Percentiles rank a stretch among this genome's conserved stretches.
Conservation (phyloP, 495 filamentous ascomycete genomes). For the Patellaria atrata region DNA sequence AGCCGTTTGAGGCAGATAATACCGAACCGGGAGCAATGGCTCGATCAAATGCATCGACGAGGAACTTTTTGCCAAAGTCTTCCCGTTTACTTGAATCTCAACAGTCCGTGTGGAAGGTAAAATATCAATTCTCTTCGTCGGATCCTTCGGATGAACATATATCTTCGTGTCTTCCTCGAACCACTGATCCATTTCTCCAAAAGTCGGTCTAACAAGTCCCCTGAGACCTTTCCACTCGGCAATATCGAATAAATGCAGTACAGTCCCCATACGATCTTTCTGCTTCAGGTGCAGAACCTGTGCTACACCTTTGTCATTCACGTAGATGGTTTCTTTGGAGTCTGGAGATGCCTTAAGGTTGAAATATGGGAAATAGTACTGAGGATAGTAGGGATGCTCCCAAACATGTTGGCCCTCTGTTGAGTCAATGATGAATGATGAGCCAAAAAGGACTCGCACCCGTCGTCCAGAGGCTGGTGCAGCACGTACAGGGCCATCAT, state of each 20-base stretch:
- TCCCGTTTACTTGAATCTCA: conserved; percentile 33
- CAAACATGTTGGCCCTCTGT: conserved; percentile 28
- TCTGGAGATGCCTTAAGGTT: too few species aligned
- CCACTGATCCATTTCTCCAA: conserved; percentile 33
- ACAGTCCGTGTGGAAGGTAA: conserved; percentile 35
- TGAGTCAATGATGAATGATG: conserved; percentile 28
- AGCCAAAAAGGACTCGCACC: conserved; percentile 27
- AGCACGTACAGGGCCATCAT: too few species aligned
- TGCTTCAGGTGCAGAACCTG: too few species aligned
- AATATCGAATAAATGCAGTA: too few species aligned
- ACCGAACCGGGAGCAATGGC: conserved; percentile 36
- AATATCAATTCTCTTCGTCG: conserved; percentile 43
- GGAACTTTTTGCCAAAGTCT: conserved; percentile 30
- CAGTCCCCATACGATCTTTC: too few species aligned
- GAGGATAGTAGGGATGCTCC: conserved; percentile 29
- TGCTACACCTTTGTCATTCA: too few species aligned
- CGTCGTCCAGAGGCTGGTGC: too few species aligned
- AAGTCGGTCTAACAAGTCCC: conserved; percentile 14
- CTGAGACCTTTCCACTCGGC: conserved; percentile 7
- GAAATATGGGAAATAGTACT: too few species aligned
- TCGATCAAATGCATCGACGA: conserved; percentile 34
- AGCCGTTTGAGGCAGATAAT: conserved; percentile 35
- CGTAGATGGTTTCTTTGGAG: too few species aligned
- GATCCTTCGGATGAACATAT: conserved; percentile 45
- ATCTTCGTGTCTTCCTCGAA: conserved; percentile 45